Evolutionary conservation across 495 filamentous ascomycete species (phyloP).

Genomic region (Cercophora sp.): DNA sequence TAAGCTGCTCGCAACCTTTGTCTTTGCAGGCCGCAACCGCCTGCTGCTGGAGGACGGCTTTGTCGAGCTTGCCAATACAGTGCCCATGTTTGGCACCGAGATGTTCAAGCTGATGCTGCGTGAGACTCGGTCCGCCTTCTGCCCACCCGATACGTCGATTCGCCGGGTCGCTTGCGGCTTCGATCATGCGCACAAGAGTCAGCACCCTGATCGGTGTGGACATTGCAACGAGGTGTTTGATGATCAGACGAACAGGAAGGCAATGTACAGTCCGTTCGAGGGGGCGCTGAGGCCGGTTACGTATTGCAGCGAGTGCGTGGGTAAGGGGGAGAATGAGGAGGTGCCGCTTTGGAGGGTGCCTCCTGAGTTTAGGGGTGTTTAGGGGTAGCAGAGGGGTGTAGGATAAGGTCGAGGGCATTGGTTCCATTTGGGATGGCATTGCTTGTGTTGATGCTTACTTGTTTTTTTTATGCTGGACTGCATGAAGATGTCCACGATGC

Average conservation of each 20-base stretch:
- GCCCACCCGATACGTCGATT: background rate
- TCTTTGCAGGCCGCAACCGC: constrained; percentile 18
- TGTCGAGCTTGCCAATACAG: background rate
- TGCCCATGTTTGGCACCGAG: constrained; percentile 6
- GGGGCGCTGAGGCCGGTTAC: constrained; percentile 10
- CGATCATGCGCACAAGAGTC: constrained; percentile 16
- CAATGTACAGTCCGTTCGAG: constrained; percentile 17
- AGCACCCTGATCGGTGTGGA: constrained; percentile 23
- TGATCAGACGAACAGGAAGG: background rate
- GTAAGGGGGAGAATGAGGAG: background rate
- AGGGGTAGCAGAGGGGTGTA: background rate
- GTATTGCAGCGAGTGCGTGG: constrained; percentile 14
- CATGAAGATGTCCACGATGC: too few species aligned
- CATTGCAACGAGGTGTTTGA: constrained; percentile 16
- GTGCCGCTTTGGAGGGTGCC: constrained; percentile 3
- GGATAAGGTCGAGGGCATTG: too few species aligned
- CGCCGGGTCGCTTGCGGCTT: background rate
- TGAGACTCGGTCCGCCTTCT: background rate
- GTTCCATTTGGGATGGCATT: too few species aligned
- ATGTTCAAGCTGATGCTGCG: constrained; percentile 12
- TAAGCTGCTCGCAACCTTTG: constrained; percentile 9
- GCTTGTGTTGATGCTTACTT: too few species aligned
- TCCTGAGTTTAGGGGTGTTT: background rate
- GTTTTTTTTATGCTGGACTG: too few species aligned
- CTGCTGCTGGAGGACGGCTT: constrained; percentile 1